Evolutionary conservation across 1,139 yeast genomes (phyloP), one percentile per base, ranked within the genome.

Genomic region (Hyphopichia khmerensis): DNA sequence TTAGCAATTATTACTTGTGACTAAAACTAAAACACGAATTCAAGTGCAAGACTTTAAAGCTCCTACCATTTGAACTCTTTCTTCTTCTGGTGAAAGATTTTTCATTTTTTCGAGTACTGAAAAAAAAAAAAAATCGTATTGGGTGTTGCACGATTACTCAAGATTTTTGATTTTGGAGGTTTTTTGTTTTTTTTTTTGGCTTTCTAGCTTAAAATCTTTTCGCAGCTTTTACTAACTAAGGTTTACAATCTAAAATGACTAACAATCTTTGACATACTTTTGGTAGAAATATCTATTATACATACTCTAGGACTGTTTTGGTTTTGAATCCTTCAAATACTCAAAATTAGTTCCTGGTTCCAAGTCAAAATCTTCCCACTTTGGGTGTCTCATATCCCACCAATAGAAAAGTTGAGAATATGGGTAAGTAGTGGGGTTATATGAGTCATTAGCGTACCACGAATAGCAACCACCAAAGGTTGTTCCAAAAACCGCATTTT

Each of bases 391-490:
- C 50, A 60, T 58, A 40, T 55, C 51, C 54, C 62, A 59, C 65
- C 66, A 69, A 48, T 55, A 69, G 29, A 52, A 42, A 3, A 67
- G 27, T 48, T 72, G 78, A 10, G 74, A 65, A 50, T 60, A 67
- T 2, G 77, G 75, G 46, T 67, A 72, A 2, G 72, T 63, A 9
- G 75, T 63, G 21, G 57, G 47, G 45, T 72, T 72, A 38, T 51
- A 48, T 8, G 62, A 62, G 14, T 48, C 57, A 26, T 52, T 48
- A 6, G 65, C 23, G 44, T 72, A 72, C 77, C 78, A 72, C 13
- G 75, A 64, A 9, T 55, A 56, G 52, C 78, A 72, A 1, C 78
- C 78, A 5, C 77, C 78, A 43, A 67, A 69, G 8, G 56, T 48
- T 10, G 72, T 56, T 4, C 78, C 78, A 50, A 62, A 71, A 1